phyloP scores from a whole-genome alignment of 257 asterid genomes.

The Solanum sitiens region DNA sequence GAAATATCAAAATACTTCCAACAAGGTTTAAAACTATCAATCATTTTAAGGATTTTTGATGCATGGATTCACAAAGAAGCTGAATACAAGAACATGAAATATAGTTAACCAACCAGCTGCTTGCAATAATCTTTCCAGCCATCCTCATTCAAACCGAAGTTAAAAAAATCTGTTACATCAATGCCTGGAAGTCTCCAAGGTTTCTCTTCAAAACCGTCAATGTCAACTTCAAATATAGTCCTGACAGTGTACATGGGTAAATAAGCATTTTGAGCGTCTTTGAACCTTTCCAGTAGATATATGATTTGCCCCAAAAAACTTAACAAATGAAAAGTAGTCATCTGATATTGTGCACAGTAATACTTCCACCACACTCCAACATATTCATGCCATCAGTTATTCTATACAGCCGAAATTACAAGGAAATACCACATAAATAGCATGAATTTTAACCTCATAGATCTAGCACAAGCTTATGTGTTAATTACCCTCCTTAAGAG shows the following conservation, averaged over 20 bases:
- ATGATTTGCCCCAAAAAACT: not conserved
- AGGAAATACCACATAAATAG: not conserved
- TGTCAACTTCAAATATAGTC: constrained; percentile 98
- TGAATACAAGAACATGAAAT: not conserved
- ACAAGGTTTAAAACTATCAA: not conserved
- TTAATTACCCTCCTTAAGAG: not conserved
- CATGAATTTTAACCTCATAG: not conserved
- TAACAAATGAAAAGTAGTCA: not conserved
- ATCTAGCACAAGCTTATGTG: not conserved
- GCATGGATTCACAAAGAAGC: not conserved
- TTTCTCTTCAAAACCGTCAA: constrained; percentile 90
- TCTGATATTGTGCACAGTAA: not conserved
- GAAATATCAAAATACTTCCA: not conserved
- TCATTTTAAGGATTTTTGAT: not conserved
- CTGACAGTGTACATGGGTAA: constrained; percentile 29
- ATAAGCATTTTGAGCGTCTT: not conserved
- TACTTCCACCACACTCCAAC: not conserved
- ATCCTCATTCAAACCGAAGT: constrained; percentile 86
- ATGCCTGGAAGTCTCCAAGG: constrained; percentile 88
- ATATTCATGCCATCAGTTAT: not conserved
- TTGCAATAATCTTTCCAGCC: constrained; percentile 97
- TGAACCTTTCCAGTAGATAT: not conserved
- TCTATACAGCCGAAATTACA: not conserved
- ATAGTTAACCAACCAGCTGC: constrained; percentile 58
- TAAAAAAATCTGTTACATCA: constrained; percentile 78